Base-by-base conservation (phyloP, 2,329 filamentous ascomycete species). In the Cladophialophora carrionii region DNA sequence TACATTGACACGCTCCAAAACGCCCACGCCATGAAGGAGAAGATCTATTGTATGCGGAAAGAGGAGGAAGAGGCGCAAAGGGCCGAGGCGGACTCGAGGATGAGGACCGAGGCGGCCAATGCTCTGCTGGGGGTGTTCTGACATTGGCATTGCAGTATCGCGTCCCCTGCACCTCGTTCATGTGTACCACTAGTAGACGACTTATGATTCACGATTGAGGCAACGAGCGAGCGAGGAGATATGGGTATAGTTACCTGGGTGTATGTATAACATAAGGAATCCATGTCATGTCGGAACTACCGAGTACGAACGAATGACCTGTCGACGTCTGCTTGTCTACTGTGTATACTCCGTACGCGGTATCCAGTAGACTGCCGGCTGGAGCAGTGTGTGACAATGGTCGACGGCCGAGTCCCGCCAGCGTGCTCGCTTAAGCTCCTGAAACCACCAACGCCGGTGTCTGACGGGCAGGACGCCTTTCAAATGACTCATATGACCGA, bases 1-100 rank as follows among this genome's bases (percentile, higher is more conserved):
- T 99, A 98, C 74, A 93, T 97, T 71, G 95, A 98, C 76, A 88
- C 87, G 37, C 80, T 99, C 57, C 83, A 87, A 64, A 85, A 86
- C 43, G 93, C 93, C 0, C 86, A 90, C 71, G 79, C 76, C 34
- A 83, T 87, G 61, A 92, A 90, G 75, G 83, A 85, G 53, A 88
- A 88, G 74, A 88, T 97, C 49, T 90, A 92, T 65, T 71, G 73
- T 17, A 68, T 69, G 41, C 69, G 71, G 52, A 68, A 65, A 61
- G 64, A 71, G 55, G 71, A 71, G 37, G 69, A 66, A 20, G 65
- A 66, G 41, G 61, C 61, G 4, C 57, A 63, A 22, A 61, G 53
- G n/a, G 61, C 51, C 5, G 62, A 66, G 29, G 62, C 64, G 20
- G 68, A 67, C 22, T 61, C 57, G 26, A 61, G 62, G 60, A 54